Evolutionary conservation across 345 rosid genomes (phyloP).

Genomic region (Arabis alpina): DNA sequence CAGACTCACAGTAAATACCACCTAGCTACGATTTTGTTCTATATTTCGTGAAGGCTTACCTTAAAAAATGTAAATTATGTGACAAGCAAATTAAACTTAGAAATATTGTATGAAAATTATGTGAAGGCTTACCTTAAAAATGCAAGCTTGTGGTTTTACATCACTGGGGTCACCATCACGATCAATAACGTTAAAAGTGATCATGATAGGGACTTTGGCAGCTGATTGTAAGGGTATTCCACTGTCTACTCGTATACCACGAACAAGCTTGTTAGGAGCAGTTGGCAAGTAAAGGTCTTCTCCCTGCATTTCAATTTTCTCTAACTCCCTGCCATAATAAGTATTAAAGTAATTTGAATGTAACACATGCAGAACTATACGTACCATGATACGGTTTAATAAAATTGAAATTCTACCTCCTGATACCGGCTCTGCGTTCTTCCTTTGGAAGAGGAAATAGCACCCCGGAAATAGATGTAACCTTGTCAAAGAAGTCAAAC

Average conservation of each 20-base stretch:
- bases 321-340: slow-evolving; percentile 71
- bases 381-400: slow-evolving; percentile 6
- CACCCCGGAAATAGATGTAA: slow-evolving; percentile 90
- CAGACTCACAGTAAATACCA: slow-evolving; percentile 28
- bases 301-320: slow-evolving; percentile 87
- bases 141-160: slow-evolving; percentile 91
- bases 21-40: background rate
- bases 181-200: slow-evolving; percentile 89
- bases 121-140: slow-evolving; percentile 75
- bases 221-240: slow-evolving; percentile 99
- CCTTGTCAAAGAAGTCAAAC: slow-evolving; percentile 92
- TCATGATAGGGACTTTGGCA: slow-evolving; percentile 97
- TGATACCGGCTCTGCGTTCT: slow-evolving; percentile 95
- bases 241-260: slow-evolving; percentile 88
- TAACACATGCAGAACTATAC: slow-evolving; percentile 16
- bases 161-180: slow-evolving; percentile 67
- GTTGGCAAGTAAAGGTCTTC: slow-evolving; percentile 94
- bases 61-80: too few relatives aligned
- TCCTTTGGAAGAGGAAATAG: slow-evolving; percentile 84
- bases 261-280: slow-evolving; percentile 88
- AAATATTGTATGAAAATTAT: background rate
- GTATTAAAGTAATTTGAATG: slow-evolving; percentile 32
- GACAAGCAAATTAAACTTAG: background rate
- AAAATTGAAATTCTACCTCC: slow-evolving; percentile 55
- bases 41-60: slow-evolving; percentile 9